Percentiles rank a stretch among this genome's conserved stretches.
phyloP scores from a whole-genome alignment of 75 land plant species.

The Cupressus sempervirens region DNA sequence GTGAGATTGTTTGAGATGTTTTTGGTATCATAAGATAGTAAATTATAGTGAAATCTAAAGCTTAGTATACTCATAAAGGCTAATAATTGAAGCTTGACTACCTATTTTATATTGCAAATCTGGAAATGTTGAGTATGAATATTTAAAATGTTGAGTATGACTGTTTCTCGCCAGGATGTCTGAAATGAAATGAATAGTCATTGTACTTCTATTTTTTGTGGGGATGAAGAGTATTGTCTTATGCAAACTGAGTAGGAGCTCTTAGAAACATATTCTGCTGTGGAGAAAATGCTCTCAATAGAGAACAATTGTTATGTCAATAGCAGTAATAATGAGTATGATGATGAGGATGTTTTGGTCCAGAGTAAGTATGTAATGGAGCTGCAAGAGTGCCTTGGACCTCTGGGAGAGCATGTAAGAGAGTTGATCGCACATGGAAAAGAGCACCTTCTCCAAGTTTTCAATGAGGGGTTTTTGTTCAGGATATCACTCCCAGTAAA shows the following conservation, averaged over 20 bases:
- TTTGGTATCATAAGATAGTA: too few relatives aligned
- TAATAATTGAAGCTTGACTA: too few relatives aligned
- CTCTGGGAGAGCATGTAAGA: background rate
- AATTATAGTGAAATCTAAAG: too few relatives aligned
- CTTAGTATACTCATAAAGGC: too few relatives aligned
- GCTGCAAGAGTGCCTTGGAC: background rate
- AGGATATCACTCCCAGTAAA: background rate
- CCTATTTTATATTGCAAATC: too few relatives aligned
- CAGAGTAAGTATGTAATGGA: background rate
- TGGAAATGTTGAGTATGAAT: too few relatives aligned
- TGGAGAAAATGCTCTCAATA: background rate
- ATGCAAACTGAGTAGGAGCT: slow-evolving; percentile 4
- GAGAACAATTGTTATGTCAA: background rate
- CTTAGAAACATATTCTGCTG: background rate
- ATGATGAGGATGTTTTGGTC: background rate
- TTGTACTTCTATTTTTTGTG: too few relatives aligned
- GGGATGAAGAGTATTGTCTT: background rate
- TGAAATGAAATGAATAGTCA: too few relatives aligned
- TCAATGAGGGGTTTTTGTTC: slow-evolving; percentile 1
- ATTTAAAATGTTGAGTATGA: too few relatives aligned
- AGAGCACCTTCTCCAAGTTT: background rate
- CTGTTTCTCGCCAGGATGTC: too few relatives aligned
- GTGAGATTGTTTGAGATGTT: too few relatives aligned
- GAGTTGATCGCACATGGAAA: background rate
- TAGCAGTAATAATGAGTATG: background rate